Evolutionary conservation across 805 yeast species (phyloP).

Genomic region (Pichia kluyveri): DNA sequence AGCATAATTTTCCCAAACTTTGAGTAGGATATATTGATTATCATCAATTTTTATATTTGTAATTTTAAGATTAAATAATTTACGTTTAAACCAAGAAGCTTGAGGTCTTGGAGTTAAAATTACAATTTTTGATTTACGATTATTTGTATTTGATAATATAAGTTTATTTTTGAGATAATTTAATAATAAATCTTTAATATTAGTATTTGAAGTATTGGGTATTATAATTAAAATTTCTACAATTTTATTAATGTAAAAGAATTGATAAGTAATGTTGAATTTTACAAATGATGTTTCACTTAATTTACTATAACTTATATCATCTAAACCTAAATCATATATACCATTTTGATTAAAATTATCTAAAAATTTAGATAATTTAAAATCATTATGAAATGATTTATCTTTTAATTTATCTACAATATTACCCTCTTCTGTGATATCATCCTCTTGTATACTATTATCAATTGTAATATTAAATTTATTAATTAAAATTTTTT

Average conservation of each 20-base stretch:
- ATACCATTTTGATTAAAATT: conserved; percentile 1
- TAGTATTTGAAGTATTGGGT: not conserved
- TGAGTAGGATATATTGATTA: conserved; percentile 1
- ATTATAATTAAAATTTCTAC: conserved; percentile 2
- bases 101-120: conserved; percentile 4
- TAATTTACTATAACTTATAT: conserved; percentile 1
- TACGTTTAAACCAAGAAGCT: conserved; percentile 7
- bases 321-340: conserved; percentile 1
- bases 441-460: not conserved
- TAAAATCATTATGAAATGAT: not conserved
- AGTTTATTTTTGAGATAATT: not conserved
- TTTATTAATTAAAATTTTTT: not conserved
- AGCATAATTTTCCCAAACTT: not conserved
- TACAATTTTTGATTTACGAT: conserved; percentile 1
- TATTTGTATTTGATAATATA: not conserved
- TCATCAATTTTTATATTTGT: too few relatives aligned
- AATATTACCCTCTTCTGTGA: not conserved
- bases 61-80: not conserved
- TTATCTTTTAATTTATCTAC: not conserved
- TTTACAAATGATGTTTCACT: not conserved
- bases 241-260: not conserved
- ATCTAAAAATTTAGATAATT: not conserved
- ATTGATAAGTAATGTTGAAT: not conserved
- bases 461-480: not conserved
- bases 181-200: not conserved